phyloP scores from a whole-genome alignment of 2,329 filamentous ascomycete species.

The Exserohilum turcica region DNA sequence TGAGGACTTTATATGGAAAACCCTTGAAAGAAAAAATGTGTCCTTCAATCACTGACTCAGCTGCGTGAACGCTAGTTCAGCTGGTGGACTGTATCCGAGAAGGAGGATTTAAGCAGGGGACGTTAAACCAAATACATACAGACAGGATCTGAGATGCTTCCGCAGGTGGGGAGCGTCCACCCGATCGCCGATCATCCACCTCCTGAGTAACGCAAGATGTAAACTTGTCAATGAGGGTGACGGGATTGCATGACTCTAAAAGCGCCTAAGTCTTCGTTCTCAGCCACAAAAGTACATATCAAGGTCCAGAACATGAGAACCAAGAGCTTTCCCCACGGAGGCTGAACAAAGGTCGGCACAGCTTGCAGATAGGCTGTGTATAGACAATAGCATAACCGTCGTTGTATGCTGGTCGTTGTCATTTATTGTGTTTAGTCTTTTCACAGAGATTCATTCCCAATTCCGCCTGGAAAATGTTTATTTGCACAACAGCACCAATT shows the following conservation, averaged over 20 bases:
- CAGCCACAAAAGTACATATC: background rate
- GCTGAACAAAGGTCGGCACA: background rate
- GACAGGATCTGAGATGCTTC: no score
- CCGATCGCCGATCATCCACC: background rate
- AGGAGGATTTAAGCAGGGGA: no score
- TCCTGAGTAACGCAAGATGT: background rate
- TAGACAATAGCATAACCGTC: background rate
- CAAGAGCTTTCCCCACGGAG: background rate
- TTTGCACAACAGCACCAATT: no score
- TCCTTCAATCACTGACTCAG: no score
- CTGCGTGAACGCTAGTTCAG: no score
- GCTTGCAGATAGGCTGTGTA: background rate
- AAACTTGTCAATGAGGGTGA: background rate
- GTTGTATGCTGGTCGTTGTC: background rate
- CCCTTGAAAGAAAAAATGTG: no score
- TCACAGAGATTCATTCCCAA: background rate
- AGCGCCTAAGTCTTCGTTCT: background rate
- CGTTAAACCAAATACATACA: no score
- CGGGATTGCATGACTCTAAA: background rate
- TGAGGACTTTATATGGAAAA: no score
- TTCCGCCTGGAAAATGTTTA: background rate
- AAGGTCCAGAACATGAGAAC: background rate
- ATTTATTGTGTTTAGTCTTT: background rate
- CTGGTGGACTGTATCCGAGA: no score
- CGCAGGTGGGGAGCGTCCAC: background rate